Conservation (phyloP, 129 eudicot genomes). For the Flaveria brownii region DNA sequence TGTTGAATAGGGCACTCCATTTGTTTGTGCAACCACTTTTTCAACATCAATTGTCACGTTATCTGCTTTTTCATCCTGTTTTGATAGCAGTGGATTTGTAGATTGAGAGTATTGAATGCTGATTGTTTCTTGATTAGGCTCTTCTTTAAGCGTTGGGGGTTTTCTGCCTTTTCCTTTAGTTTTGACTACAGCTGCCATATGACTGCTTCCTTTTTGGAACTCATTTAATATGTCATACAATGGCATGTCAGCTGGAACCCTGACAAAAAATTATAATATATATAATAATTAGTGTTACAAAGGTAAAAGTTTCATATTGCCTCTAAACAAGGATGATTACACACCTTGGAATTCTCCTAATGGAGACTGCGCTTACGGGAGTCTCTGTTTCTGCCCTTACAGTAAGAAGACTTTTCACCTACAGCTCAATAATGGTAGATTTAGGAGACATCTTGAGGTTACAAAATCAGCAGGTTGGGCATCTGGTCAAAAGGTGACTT, state of each 20-base stretch:
- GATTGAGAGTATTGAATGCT: slow-evolving; percentile 33
- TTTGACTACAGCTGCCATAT: slow-evolving; percentile 98
- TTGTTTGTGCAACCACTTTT: slow-evolving; percentile 21
- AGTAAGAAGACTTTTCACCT: slow-evolving; percentile 97
- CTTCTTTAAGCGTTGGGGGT: slow-evolving; percentile 45
- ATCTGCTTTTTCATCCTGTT: slow-evolving; percentile 46
- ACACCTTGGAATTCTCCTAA: slow-evolving; percentile 93
- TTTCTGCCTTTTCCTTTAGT: slow-evolving; percentile 48
- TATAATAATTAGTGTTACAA: background rate
- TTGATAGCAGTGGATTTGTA: slow-evolving; percentile 41
- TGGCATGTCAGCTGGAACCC: slow-evolving; percentile 99
- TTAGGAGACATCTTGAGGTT: slow-evolving; percentile 1
- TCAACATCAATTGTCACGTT: slow-evolving; percentile 70
- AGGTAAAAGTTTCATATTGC: slow-evolving; percentile 1
- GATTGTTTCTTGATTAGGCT: slow-evolving; percentile 42
- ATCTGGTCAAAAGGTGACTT: background rate
- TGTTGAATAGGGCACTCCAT: slow-evolving; percentile 42
- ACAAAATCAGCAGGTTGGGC: slow-evolving; percentile 4
- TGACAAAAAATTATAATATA: slow-evolving; percentile 26
- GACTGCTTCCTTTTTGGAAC: slow-evolving; percentile 98
- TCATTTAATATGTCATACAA: slow-evolving; percentile 93
- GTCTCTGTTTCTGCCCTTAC: slow-evolving; percentile 97
- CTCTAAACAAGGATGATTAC: background rate
- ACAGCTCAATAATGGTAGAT: slow-evolving; percentile 19
- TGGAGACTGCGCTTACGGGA: slow-evolving; percentile 97